These are phyloP conservation scores for Pseudocercospora crystallina DNA, from an alignment of 2,329 filamentous ascomycete species.

Conservation along the genomic window DNA sequence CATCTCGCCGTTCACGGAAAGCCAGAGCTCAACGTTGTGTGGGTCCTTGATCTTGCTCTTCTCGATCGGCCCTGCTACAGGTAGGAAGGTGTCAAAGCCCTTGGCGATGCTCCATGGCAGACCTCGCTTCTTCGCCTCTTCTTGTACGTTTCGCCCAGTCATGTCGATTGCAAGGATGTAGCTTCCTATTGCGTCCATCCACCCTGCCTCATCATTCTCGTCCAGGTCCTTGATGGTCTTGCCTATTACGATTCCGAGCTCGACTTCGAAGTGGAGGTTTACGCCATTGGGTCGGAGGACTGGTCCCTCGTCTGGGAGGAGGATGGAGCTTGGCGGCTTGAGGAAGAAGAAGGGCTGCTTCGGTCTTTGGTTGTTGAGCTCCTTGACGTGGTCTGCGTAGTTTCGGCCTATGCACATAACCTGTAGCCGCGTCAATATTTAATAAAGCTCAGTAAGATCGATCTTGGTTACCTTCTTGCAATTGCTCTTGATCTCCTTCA, in stretches of 20 bases:
- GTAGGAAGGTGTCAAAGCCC: conserved; percentile 96
- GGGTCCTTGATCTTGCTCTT: conserved; percentile 81
- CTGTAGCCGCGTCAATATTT: conserved; percentile 41
- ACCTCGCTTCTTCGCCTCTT: conserved; percentile 95
- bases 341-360: conserved; percentile 99
- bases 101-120: conserved; percentile 96
- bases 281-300: conserved; percentile 81
- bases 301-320: conserved; percentile 74
- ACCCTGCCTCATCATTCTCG: conserved; percentile 70
- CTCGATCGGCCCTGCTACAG: conserved; percentile 76
- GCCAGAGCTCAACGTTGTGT: conserved; percentile 81
- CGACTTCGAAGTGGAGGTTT: conserved; percentile 90
- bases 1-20: conserved; percentile 76
- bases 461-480: conserved; percentile 46
- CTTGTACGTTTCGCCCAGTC: conserved; percentile 92
- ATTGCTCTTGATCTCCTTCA: conserved; percentile 41
- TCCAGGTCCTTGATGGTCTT: conserved; percentile 75
- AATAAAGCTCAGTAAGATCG: not conserved
- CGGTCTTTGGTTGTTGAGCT: conserved; percentile 82
- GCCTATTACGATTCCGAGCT: conserved; percentile 86
- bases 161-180: conserved; percentile 95
- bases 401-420: conserved; percentile 93
- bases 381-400: conserved; percentile 94
- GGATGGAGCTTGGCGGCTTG: conserved; percentile 85
- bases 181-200: conserved; percentile 77